A percentile compares a stretch with the other conserved stretches of the same genome.
These are phyloP conservation scores for Sutorius australiensis DNA, from an alignment of 768 basidiomycete species.

Conservation along the genomic window DNA sequence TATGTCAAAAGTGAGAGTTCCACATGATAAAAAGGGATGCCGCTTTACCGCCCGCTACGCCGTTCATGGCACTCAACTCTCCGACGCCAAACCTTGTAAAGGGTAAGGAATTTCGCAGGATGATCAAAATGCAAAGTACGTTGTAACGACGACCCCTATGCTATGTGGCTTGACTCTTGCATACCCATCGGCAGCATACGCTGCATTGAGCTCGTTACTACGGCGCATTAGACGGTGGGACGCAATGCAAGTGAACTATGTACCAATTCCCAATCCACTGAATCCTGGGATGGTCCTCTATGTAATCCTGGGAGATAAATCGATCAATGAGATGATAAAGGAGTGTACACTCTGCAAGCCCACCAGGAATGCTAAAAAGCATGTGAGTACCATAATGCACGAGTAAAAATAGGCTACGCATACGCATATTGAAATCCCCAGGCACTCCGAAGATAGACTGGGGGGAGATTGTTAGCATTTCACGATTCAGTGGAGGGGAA, in stretches of 20 bases:
- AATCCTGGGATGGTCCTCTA: conserved; percentile 75
- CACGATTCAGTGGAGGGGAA: conserved; percentile 6
- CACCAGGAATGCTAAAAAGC: conserved; percentile 26
- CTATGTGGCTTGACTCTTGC: conserved; percentile 77
- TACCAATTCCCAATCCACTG: conserved; percentile 89
- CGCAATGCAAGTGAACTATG: neutral
- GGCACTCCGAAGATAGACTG: conserved; percentile 83
- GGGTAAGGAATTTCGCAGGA: neutral
- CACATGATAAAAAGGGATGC: neutral
- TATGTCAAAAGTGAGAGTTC: conserved; percentile 21
- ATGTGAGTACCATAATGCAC: neutral
- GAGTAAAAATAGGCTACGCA: conserved; percentile 3
- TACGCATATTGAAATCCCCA: conserved; percentile 80
- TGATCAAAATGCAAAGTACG: conserved; percentile 38
- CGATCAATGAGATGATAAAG: neutral
- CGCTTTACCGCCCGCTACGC: conserved; percentile 67
- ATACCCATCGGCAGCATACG: conserved; percentile 93
- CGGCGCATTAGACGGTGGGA: neutral
- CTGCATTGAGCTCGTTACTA: conserved; percentile 81
- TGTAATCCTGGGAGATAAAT: conserved; percentile 52
- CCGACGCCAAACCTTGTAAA: conserved; percentile 80
- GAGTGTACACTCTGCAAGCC: neutral
- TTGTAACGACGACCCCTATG: conserved; percentile 74
- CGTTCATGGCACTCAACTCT: conserved; percentile 83
- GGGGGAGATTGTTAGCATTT: neutral